phyloP scores from a whole-genome alignment of 2,329 filamentous ascomycete species.

The Penicillium fuscoglaucum region DNA sequence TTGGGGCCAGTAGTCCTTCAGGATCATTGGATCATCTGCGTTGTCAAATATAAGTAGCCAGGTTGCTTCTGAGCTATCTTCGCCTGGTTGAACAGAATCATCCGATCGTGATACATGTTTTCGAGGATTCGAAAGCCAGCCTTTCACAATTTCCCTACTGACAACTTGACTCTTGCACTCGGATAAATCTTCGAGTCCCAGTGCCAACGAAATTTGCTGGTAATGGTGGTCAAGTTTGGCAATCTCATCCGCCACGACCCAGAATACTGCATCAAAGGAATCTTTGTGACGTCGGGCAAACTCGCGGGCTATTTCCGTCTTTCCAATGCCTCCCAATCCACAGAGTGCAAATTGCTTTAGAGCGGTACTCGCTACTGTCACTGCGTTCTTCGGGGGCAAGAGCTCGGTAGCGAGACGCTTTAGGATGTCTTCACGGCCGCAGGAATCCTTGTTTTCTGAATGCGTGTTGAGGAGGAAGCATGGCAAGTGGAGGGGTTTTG shows the following conservation, averaged over 20 bases:
- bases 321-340: slow-evolving; percentile 26
- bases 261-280: slow-evolving; percentile 35
- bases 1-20: not conserved
- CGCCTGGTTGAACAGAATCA: not conserved
- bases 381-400: slow-evolving; percentile 19
- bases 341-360: slow-evolving; percentile 26
- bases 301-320: slow-evolving; percentile 33
- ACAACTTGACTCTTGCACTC: slow-evolving; percentile 25
- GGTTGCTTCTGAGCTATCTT: not conserved
- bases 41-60: not conserved
- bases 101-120: not conserved
- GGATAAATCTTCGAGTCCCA: slow-evolving; percentile 27
- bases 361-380: slow-evolving; percentile 7
- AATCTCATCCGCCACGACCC: slow-evolving; percentile 32
- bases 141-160: slow-evolving; percentile 25
- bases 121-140: slow-evolving; percentile 22
- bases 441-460: slow-evolving; percentile 20
- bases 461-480: slow-evolving; percentile 1
- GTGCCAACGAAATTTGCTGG: slow-evolving; percentile 22
- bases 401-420: slow-evolving; percentile 22
- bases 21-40: not conserved
- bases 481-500: not conserved
- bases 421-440: slow-evolving; percentile 25
- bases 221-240: slow-evolving; percentile 29
- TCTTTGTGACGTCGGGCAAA: slow-evolving; percentile 24